Base-by-base conservation (phyloP, 2,329 filamentous ascomycete genomes). In the Trichocomaceae sp. region DNA sequence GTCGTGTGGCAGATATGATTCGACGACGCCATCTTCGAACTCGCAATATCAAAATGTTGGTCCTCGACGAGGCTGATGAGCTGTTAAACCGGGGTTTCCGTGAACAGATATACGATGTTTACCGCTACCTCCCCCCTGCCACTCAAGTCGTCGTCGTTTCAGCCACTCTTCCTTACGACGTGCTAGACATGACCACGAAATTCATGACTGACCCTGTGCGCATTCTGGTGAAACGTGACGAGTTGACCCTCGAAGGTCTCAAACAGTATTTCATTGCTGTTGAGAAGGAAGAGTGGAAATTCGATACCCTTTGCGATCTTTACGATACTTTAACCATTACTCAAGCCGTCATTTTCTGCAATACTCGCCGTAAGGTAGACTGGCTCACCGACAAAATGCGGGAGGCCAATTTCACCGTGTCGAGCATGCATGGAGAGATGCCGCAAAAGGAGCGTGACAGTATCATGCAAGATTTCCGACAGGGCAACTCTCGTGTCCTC, bases 341-440 rank as follows among this genome's bases (percentile, higher is more conserved):
- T 15, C 93, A 97, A 77, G 93, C 93, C 46, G 93, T 99, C 71
- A 99, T 99, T 71, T 99, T 99, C 81, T 99, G 93, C 82, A 99
- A 99, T 76, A 99, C 93, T 6, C 86, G 93, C 62, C 85, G 93
- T 73, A 99, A 99, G 87, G 93, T 99, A 52, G 93, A 99, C 73
- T 99, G 93, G 93, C 78, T 99, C 57, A 97, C 93, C 4, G 93
- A 99, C 77, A 99, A 99, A 81, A 96, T 99, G 89, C 88, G 90
- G 60, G 93, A 96, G 72, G 90, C 90, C 65, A 96, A 99, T 77
- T 99, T 99, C 73, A 99, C 93, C 0, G 93, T 99, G 62, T 95
- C 88, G 65, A 92, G 88, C 65, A 99, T 99, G 93, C 93, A 99
- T 70, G 93, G 93, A 62, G 93, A 99, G 67, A 99, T 99, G 93